Evolutionary conservation across 805 yeast genomes (phyloP).

Genomic region (Yarrowia alimentaria): DNA sequence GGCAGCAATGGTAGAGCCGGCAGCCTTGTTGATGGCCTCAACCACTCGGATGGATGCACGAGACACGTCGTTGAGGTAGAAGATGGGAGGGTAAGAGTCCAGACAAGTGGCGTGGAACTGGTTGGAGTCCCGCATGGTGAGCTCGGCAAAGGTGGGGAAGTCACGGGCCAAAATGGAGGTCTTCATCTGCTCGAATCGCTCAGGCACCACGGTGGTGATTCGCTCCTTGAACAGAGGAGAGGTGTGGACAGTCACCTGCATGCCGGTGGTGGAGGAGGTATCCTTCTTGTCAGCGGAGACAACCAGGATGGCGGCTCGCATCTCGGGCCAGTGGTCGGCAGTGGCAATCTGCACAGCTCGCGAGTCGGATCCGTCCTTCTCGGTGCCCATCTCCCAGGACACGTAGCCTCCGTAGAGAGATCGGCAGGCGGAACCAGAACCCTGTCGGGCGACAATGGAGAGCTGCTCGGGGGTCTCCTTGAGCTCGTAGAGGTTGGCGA

Average conservation of each 20-base stretch:
- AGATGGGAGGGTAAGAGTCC: conserved; percentile 94
- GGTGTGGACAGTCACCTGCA: conserved; percentile 92
- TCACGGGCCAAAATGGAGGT: conserved; percentile 68
- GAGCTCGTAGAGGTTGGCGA: conserved; percentile 77
- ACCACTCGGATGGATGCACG: conserved; percentile 74
- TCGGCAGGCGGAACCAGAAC: conserved; percentile 98
- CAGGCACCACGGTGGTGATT: conserved; percentile 78
- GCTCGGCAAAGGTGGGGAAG: conserved; percentile 76
- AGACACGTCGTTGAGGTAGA: conserved; percentile 88
- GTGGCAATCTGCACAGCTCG: conserved; percentile 92
- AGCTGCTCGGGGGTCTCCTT: conserved; percentile 84
- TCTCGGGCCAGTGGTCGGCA: conserved; percentile 80
- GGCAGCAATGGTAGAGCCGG: conserved; percentile 74
- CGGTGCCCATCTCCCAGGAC: conserved; percentile 96
- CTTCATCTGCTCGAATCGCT: conserved; percentile 79
- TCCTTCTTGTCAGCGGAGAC: conserved; percentile 93
- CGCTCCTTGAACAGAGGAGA: conserved; percentile 83
- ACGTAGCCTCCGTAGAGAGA: conserved; percentile 96
- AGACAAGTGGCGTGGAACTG: conserved; percentile 98
- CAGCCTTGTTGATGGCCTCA: conserved; percentile 68
- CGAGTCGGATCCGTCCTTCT: conserved; percentile 81
- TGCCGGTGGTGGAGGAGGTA: conserved; percentile 90
- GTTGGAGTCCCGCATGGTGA: conserved; percentile 95
- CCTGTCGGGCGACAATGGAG: conserved; percentile 93
- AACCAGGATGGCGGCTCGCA: conserved; percentile 89